A percentile compares a stretch with the other conserved stretches of the same genome.
Evolutionary conservation across 805 yeast species (phyloP).

Genomic region (Barnettozyma californica): DNA sequence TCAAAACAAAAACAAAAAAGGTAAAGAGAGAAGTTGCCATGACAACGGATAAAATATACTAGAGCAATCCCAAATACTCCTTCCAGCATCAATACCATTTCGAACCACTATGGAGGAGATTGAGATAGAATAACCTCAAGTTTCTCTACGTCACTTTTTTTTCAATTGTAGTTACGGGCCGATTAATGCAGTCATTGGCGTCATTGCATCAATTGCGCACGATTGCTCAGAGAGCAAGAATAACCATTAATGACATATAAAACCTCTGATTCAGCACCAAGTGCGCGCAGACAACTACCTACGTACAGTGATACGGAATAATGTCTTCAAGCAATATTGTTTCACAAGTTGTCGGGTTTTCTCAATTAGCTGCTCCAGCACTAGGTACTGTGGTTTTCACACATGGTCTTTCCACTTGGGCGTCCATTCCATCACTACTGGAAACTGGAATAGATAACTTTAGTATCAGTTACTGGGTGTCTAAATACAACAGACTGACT

Average conservation of each 20-base stretch:
- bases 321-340: conserved; percentile 2
- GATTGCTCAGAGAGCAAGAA: neutral
- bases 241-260: neutral
- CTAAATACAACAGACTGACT: conserved; percentile 6
- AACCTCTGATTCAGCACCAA: neutral
- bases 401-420: conserved; percentile 14
- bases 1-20: neutral
- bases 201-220: neutral
- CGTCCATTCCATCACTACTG: conserved; percentile 14
- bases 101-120: too few species aligned
- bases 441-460: conserved; percentile 11
- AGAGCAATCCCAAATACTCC: too few species aligned
- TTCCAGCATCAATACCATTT: neutral
- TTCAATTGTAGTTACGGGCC: too few species aligned
- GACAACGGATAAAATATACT: neutral
- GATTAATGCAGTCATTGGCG: neutral
- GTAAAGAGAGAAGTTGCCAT: neutral
- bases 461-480: conserved; percentile 15
- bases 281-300: too few species aligned
- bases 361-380: conserved; percentile 17
- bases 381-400: conserved; percentile 12
- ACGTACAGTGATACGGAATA: too few species aligned
- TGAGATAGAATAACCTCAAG: too few species aligned
- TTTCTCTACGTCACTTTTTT: neutral
- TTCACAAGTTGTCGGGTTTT: conserved; percentile 12